phyloP scores from a whole-genome alignment of 257 asterid genomes.

The Thymus quinquecostatus region DNA sequence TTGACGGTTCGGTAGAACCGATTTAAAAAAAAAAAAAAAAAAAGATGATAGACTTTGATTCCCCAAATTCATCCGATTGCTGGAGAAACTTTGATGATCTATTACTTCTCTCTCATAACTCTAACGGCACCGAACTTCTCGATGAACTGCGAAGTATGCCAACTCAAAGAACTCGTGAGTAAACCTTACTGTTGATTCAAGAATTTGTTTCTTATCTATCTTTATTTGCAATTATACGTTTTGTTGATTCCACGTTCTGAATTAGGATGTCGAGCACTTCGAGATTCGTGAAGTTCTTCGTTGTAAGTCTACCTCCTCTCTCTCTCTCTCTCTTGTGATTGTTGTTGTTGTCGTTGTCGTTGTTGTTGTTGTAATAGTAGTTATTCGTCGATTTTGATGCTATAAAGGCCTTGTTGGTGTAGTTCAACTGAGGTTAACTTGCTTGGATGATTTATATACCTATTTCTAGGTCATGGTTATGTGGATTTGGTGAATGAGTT shows the following conservation, averaged over 20 bases:
- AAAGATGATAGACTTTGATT: too few species aligned
- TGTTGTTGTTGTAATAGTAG: background rate
- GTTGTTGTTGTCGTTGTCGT: background rate
- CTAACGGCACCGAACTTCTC: background rate
- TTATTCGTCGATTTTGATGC: constrained; percentile 23
- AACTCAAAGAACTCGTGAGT: constrained; percentile 91
- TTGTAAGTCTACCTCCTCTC: constrained; percentile 57
- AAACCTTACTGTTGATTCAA: background rate
- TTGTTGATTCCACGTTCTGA: constrained; percentile 19
- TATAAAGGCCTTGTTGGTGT: constrained; percentile 4
- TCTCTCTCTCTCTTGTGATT: background rate
- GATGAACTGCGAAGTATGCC: constrained; percentile 91
- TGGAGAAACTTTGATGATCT: too few species aligned
- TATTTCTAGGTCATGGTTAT: constrained; percentile 24
- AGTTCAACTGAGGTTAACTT: constrained; percentile 24
- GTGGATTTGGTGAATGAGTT: constrained; percentile 18
- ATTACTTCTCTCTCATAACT: too few species aligned
- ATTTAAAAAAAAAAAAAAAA: too few species aligned
- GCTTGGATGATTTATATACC: background rate
- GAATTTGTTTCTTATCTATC: background rate
- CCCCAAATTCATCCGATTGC: too few species aligned
- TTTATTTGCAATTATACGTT: background rate
- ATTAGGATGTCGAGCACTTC: constrained; percentile 91
- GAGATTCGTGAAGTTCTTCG: constrained; percentile 92
- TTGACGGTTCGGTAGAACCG: too few species aligned